Evolutionary conservation across 2,329 filamentous ascomycete species (phyloP).

Genomic region (Aspergillus floridensis): DNA sequence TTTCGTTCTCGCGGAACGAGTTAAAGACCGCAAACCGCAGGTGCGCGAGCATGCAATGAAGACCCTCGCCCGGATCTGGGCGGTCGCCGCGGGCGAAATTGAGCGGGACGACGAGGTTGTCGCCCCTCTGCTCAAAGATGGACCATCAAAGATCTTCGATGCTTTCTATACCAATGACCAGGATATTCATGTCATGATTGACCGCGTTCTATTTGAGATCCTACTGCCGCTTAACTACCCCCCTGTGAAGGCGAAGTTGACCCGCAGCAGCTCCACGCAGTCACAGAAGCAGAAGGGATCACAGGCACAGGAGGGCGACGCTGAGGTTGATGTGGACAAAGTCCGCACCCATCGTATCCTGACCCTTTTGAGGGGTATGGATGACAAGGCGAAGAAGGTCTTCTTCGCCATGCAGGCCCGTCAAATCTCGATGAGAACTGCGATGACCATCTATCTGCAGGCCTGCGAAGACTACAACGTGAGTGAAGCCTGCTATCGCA

Average conservation of each 20-base stretch:
- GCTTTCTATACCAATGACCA: slow-evolving; percentile 85
- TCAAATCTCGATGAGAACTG: slow-evolving; percentile 70
- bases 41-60: slow-evolving; percentile 87
- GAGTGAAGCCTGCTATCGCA: slow-evolving; percentile 19
- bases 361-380: slow-evolving; percentile 74
- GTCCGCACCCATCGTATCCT: slow-evolving; percentile 82
- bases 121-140: slow-evolving; percentile 69
- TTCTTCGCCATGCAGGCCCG: slow-evolving; percentile 83
- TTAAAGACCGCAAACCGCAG: slow-evolving; percentile 76
- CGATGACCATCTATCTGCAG: slow-evolving; percentile 72
- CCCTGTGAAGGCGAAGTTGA: slow-evolving; percentile 57
- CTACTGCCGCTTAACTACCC: slow-evolving; percentile 89
- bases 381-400: slow-evolving; percentile 74
- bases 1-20: slow-evolving; percentile 77
- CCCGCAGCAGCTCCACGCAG: slow-evolving; percentile 47
- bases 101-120: slow-evolving; percentile 77
- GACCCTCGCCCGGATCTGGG: slow-evolving; percentile 83
- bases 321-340: slow-evolving; percentile 50
- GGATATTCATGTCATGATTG: slow-evolving; percentile 80
- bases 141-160: slow-evolving; percentile 81
- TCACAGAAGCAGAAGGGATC: slow-evolving; percentile 55
- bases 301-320: slow-evolving; percentile 36
- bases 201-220: slow-evolving; percentile 80
- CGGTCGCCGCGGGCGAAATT: slow-evolving; percentile 85
- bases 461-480: slow-evolving; percentile 83